Base-by-base conservation (phyloP, 2,329 filamentous ascomycete species). In the Ascochyta koolunga region DNA sequence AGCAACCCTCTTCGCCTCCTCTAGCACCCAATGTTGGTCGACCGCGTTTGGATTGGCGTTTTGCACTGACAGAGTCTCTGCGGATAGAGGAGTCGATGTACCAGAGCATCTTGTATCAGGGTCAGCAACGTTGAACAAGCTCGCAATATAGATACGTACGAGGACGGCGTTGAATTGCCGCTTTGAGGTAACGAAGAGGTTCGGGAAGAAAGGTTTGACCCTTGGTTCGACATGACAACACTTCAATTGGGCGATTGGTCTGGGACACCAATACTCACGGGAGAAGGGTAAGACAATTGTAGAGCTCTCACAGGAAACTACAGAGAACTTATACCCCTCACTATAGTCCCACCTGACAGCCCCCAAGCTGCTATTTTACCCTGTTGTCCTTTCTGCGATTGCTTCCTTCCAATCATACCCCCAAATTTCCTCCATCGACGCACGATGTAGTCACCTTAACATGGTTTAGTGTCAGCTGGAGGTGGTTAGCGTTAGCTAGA, bases 21-120 rank as follows among this genome's bases (percentile, higher is more conserved):
- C 47, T 22, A 48, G 7, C 13, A 31, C 22, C 53, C 53, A 56
- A 27, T 51, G 41, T 8, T 39, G 36, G 22, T 51, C 47, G n/a
- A 56, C 33, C 2, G 41, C 37, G 2, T 16, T 11, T 7, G 46
- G 36, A 31, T 46, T 24, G 24, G 47, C 41, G 5, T 51, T 51
- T 2, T 51, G 41, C 10, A 15, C 9, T 1, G 47, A 27, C 33
- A 55, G 22, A 10, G 47, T 36, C 16, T 37, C 21, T 27, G 37
- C 32, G 18, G 52, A 42, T 1, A 56, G 46, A 36, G 52, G 46
- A 8, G 51, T 54, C 5, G 29, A 39, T 9, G 29, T 29, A 15
- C 51, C 44, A 4, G 45, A 40, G 24, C 24, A 36, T 19, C 45
- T 54, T n/a, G 21, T 24, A 3, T 36, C 13, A 1, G 38, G 4